A percentile compares a stretch with the other conserved stretches of the same genome.
These are phyloP conservation scores for Tylopilus subfusipes DNA, from an alignment of 768 basidiomycete species.

Conservation along the genomic window DNA sequence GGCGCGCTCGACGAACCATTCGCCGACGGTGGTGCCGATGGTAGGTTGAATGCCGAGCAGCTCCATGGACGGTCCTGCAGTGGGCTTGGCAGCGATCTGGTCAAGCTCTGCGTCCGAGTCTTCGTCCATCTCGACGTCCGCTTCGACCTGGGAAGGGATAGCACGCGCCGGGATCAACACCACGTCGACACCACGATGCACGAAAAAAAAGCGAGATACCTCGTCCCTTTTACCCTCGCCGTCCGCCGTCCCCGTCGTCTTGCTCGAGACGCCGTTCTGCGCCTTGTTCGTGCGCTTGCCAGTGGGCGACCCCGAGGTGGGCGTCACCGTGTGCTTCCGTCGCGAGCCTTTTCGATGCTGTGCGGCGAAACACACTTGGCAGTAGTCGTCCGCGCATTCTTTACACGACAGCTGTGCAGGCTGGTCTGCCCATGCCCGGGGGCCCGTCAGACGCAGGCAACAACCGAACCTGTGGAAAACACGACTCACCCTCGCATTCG, in stretches of 20 bases:
- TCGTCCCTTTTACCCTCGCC: constrained; percentile 14
- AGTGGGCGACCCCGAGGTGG: constrained; percentile 34
- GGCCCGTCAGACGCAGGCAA: not conserved
- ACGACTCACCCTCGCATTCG: constrained; percentile 74
- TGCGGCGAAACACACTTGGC: constrained; percentile 82
- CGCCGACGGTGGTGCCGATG: constrained; percentile 61
- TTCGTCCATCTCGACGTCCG: constrained; percentile 36
- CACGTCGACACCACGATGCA: not conserved
- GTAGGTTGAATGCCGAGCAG: constrained; percentile 55
- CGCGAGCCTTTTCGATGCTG: constrained; percentile 82
- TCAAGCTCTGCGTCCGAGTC: constrained; percentile 39
- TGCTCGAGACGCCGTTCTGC: constrained; percentile 15
- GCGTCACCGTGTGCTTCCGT: constrained; percentile 56
- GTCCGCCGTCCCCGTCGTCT: not conserved
- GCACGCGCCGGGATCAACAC: constrained; percentile 6
- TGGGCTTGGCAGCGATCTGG: constrained; percentile 32
- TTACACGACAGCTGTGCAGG: constrained; percentile 74
- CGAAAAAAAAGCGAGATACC: constrained; percentile 9
- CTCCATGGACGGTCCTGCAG: constrained; percentile 25
- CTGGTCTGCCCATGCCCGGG: constrained; percentile 58
- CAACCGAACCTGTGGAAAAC: not conserved
- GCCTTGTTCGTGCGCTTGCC: constrained; percentile 7
- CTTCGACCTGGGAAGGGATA: constrained; percentile 19
- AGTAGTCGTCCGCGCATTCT: constrained; percentile 68
- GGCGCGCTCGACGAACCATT: constrained; percentile 82